Evolutionary conservation across 257 asterid species (phyloP).

Genomic region (Solanum etuberosum): DNA sequence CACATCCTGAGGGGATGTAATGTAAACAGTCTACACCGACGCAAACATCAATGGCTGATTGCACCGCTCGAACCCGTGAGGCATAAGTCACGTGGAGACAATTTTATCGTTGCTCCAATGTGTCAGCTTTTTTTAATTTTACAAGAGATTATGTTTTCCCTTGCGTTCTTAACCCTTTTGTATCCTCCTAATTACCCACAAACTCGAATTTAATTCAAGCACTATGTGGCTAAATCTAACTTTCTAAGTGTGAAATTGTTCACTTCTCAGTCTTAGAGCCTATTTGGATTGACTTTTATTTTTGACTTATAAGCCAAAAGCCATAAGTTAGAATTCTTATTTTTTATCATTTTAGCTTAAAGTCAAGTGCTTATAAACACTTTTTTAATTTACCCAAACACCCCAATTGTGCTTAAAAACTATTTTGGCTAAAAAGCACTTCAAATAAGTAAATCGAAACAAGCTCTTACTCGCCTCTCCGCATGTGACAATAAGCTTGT

Average conservation of each 20-base stretch:
- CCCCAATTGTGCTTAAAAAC: background rate
- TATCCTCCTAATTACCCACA: background rate
- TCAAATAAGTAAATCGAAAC: background rate
- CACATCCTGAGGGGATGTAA: background rate
- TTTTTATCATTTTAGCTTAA: background rate
- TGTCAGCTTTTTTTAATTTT: background rate
- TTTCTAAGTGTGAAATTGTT: background rate
- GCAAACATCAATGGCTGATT: background rate
- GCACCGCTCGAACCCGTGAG: background rate
- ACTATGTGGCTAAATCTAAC: background rate
- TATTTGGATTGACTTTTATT: background rate
- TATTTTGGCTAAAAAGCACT: background rate
- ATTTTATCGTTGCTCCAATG: background rate
- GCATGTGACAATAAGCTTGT: background rate
- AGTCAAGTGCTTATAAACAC: background rate
- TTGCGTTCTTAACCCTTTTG: background rate
- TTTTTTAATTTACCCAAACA: background rate
- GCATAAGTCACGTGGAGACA: background rate
- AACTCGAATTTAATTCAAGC: background rate
- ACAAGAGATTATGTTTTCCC: background rate
- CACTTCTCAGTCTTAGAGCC: background rate
- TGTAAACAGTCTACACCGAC: background rate
- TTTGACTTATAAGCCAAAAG: background rate
- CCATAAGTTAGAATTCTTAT: background rate
- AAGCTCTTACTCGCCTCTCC: background rate